These are phyloP conservation scores for Euphorbia lathyris DNA, from an alignment of 345 rosid genomes.

Conservation along the genomic window DNA sequence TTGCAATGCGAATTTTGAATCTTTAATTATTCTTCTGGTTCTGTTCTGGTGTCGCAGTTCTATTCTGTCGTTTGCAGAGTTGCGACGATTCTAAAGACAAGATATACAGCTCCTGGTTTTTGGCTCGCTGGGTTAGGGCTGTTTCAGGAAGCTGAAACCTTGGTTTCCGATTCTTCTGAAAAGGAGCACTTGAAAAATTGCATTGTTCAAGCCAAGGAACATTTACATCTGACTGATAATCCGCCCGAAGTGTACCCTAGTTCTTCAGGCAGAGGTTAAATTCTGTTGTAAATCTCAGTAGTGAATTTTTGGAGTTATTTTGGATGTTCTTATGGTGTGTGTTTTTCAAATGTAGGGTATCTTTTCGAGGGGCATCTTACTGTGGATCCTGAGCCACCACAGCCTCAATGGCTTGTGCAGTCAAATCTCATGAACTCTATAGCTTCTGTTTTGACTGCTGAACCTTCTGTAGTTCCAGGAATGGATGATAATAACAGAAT, in stretches of 20 bases:
- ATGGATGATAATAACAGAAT: conserved; percentile 29
- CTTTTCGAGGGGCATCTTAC: conserved; percentile 93
- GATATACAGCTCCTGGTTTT: conserved; percentile 83
- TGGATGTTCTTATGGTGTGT: not conserved
- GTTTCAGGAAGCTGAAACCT: conserved; percentile 54
- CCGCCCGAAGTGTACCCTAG: conserved; percentile 30
- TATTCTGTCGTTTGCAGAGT: conserved; percentile 74
- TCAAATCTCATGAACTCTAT: conserved; percentile 60
- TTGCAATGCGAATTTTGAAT: not conserved
- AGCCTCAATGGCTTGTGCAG: conserved; percentile 81
- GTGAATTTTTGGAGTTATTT: not conserved
- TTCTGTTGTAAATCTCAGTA: not conserved
- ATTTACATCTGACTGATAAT: conserved; percentile 42
- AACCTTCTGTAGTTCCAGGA: conserved; percentile 43
- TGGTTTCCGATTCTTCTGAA: conserved; percentile 54
- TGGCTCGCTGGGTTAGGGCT: conserved; percentile 76
- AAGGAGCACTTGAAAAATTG: conserved; percentile 60
- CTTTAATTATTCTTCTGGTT: not conserved
- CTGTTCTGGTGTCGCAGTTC: conserved; percentile 39
- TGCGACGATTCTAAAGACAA: conserved; percentile 70
- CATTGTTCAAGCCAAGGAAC: conserved; percentile 68
- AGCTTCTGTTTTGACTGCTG: conserved; percentile 49
- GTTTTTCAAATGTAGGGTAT: conserved; percentile 47
- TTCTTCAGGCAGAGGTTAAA: conserved; percentile 45
- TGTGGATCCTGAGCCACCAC: conserved; percentile 94